Conservation (phyloP, 306 rosid species). For the Carpinus viminea region DNA sequence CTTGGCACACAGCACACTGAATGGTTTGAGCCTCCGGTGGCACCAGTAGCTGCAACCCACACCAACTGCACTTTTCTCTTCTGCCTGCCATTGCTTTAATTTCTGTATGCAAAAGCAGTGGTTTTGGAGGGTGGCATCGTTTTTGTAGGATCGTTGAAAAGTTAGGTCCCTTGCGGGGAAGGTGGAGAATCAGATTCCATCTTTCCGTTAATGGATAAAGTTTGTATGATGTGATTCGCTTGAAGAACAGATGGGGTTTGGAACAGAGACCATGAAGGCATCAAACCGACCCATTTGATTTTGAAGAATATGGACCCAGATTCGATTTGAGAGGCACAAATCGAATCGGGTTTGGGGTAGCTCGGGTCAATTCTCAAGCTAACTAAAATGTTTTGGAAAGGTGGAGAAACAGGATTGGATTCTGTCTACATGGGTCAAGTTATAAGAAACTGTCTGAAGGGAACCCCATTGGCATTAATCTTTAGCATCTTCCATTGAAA, state of each 20-base stretch:
- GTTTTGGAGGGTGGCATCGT: background rate
- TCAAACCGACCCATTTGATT: background rate
- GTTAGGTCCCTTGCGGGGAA: background rate
- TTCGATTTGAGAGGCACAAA: background rate
- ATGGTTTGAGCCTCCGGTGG: slow-evolving; percentile 30
- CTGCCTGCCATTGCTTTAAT: slow-evolving; percentile 22
- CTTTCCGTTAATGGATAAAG: background rate
- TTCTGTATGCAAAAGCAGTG: background rate
- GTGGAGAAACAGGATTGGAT: no score
- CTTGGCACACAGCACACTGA: slow-evolving; percentile 44
- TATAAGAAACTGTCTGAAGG: background rate
- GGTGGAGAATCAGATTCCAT: slow-evolving; percentile 16
- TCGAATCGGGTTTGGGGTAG: background rate
- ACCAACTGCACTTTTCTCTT: slow-evolving; percentile 35
- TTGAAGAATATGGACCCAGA: background rate
- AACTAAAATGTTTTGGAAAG: background rate
- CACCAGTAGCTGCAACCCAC: slow-evolving; percentile 39
- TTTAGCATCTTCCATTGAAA: background rate
- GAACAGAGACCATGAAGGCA: background rate
- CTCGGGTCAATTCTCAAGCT: background rate
- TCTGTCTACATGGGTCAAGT: no score
- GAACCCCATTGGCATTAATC: background rate
- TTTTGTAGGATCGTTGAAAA: background rate
- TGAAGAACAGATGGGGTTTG: background rate
- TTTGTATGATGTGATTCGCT: background rate